A percentile compares a stretch with the other conserved stretches of the same genome.
These are phyloP conservation scores for Histomonas meleagridis DNA, from an alignment of 208 protist species.

Conservation along the genomic window DNA sequence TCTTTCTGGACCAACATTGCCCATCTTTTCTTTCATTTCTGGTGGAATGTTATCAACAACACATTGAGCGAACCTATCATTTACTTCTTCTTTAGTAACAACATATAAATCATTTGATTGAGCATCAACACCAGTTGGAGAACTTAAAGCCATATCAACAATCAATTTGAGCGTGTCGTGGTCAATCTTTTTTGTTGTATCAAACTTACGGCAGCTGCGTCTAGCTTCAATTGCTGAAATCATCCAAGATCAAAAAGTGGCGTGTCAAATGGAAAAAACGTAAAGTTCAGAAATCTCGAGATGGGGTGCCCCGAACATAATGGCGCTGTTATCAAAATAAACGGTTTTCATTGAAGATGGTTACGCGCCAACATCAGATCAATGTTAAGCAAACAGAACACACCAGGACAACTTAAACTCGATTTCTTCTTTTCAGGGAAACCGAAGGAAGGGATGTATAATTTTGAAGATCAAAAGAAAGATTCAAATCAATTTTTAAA, in stretches of 20 bases:
- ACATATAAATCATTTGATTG: background rate
- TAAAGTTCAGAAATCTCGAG: too few species aligned
- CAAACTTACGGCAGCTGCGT: background rate
- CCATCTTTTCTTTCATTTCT: background rate
- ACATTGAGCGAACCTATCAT: background rate
- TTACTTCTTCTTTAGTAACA: background rate
- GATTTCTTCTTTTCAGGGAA: too few species aligned
- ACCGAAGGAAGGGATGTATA: too few species aligned
- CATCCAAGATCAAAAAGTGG: background rate
- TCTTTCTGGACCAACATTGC: background rate
- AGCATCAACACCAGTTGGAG: slow-evolving; percentile 19
- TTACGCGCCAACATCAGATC: too few species aligned
- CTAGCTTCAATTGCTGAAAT: background rate
- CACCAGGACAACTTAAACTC: too few species aligned
- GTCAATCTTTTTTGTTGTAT: background rate
- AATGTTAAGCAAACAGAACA: too few species aligned
- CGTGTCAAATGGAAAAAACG: too few species aligned
- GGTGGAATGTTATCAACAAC: background rate
- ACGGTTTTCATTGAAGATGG: too few species aligned
- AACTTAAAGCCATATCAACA: background rate
- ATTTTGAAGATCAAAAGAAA: too few species aligned
- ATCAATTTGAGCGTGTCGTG: background rate
- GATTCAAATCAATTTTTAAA: too few species aligned
- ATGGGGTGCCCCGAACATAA: too few species aligned
- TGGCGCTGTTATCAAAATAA: too few species aligned